phyloP scores from a whole-genome alignment of 1,284 basidiomycete species.

The Abortiporus biennis region DNA sequence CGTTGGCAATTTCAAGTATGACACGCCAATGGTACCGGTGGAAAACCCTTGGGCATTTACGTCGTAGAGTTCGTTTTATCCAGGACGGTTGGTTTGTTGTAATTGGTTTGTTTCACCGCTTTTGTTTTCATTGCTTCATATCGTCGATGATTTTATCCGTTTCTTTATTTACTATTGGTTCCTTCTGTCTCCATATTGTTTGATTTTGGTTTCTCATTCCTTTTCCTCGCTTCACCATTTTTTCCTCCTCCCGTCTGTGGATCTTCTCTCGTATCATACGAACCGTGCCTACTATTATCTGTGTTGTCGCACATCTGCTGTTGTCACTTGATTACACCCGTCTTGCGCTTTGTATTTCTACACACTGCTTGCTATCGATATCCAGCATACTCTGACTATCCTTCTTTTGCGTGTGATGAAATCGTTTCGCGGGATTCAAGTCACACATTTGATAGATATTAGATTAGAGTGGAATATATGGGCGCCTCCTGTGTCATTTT shows the following conservation, averaged over 20 bases:
- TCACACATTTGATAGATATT: too few species aligned
- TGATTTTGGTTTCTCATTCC: constrained; percentile 15
- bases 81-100: too few species aligned
- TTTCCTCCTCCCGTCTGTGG: too few species aligned
- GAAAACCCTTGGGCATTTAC: constrained; percentile 65
- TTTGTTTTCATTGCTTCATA: constrained; percentile 17
- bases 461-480: too few species aligned
- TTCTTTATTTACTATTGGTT: constrained; percentile 12
- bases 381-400: too few species aligned
- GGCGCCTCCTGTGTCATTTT: too few species aligned
- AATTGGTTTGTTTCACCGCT: constrained; percentile 20
- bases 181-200: constrained; percentile 9
- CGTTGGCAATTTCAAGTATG: constrained; percentile 65
- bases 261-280: constrained; percentile 13
- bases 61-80: too few species aligned
- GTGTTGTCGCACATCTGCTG: constrained; percentile 26
- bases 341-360: constrained; percentile 25
- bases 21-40: constrained; percentile 50
- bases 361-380: constrained; percentile 30
- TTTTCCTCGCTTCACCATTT: too few species aligned
- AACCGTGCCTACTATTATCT: neutral
- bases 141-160: constrained; percentile 8
- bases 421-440: constrained; percentile 10
- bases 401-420: constrained; percentile 14
- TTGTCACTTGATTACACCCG: constrained; percentile 26